phyloP scores from a whole-genome alignment of 2,329 filamentous ascomycete genomes.

The Diaporthe citri region DNA sequence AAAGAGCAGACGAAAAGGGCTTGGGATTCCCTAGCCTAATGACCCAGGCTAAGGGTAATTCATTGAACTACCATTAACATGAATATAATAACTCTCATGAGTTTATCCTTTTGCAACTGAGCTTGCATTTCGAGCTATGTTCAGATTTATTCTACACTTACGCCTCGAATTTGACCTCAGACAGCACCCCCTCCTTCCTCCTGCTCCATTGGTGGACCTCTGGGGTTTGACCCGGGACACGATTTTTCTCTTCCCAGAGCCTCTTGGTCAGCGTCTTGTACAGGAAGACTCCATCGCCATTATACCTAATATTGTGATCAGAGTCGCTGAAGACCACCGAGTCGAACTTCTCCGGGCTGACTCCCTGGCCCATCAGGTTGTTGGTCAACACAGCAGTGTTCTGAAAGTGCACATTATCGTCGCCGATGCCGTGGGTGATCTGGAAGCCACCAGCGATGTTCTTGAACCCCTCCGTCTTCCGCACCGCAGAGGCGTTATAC shows the following conservation, averaged over 20 bases:
- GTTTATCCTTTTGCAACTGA: too few relatives aligned
- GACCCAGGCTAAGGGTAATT: too few relatives aligned
- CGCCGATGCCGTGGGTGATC: constrained; percentile 75
- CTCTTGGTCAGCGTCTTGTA: constrained; percentile 72
- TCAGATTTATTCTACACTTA: too few relatives aligned
- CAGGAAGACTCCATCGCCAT: constrained; percentile 66
- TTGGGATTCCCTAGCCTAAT: too few relatives aligned
- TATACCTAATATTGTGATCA: constrained; percentile 72
- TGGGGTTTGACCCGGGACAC: constrained; percentile 50
- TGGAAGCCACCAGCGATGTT: constrained; percentile 70
- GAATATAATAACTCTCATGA: too few relatives aligned
- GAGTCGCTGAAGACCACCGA: constrained; percentile 75
- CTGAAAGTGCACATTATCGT: constrained; percentile 81
- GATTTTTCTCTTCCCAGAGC: constrained; percentile 72
- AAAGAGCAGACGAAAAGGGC: too few relatives aligned
- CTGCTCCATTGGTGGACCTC: constrained; percentile 20
- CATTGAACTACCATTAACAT: too few relatives aligned
- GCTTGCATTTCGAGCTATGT: too few relatives aligned
- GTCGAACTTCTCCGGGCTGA: constrained; percentile 72
- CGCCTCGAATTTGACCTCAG: neutral
- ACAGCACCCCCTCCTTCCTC: neutral
- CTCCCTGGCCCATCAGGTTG: constrained; percentile 68
- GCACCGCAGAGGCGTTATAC: constrained; percentile 72
- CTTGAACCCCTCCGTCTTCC: constrained; percentile 71
- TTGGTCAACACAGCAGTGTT: constrained; percentile 73